Conservation (phyloP, 805 yeast genomes). For the Teunomyces aglyptinius region DNA sequence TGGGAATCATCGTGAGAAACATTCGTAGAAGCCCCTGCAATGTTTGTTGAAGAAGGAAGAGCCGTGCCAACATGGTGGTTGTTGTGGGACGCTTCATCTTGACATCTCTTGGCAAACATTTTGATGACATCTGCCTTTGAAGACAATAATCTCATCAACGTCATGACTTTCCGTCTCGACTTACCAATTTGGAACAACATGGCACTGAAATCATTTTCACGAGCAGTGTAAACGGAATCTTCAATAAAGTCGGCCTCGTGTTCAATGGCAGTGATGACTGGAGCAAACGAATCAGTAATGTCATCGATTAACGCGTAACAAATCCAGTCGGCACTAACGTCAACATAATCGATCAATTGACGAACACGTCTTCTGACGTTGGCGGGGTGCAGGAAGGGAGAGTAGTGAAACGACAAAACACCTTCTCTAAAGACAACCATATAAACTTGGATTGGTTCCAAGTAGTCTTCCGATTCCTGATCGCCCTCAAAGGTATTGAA, state of each 20-base stretch:
- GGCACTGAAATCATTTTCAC: conserved; percentile 20
- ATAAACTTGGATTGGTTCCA: conserved; percentile 30
- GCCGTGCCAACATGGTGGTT: conserved; percentile 3
- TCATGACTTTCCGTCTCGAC: conserved; percentile 28
- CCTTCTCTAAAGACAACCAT: conserved; percentile 30
- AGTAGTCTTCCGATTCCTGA: conserved; percentile 28
- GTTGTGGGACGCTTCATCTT: conserved; percentile 21
- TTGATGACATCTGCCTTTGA: conserved; percentile 29
- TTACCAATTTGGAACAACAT: conserved; percentile 27
- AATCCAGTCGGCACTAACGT: conserved; percentile 30
- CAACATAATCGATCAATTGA: conserved; percentile 29
- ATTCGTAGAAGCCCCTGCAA: conserved; percentile 7
- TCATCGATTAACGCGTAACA: conserved; percentile 32
- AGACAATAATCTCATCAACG: conserved; percentile 28
- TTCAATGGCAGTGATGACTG: conserved; percentile 27
- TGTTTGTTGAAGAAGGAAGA: conserved; percentile 14
- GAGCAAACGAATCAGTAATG: conserved; percentile 31
- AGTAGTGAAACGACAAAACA: conserved; percentile 27
- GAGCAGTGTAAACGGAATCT: conserved; percentile 25
- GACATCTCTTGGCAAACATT: conserved; percentile 30
- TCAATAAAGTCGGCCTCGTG: conserved; percentile 30
- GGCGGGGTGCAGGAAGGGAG: conserved; percentile 28
- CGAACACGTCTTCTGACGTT: conserved; percentile 28
- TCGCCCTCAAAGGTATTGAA: conserved; percentile 96
- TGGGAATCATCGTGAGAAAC: conserved; percentile 9